Base-by-base conservation (phyloP, 2,329 filamentous ascomycete species). In the Cladosporium colombiae region DNA sequence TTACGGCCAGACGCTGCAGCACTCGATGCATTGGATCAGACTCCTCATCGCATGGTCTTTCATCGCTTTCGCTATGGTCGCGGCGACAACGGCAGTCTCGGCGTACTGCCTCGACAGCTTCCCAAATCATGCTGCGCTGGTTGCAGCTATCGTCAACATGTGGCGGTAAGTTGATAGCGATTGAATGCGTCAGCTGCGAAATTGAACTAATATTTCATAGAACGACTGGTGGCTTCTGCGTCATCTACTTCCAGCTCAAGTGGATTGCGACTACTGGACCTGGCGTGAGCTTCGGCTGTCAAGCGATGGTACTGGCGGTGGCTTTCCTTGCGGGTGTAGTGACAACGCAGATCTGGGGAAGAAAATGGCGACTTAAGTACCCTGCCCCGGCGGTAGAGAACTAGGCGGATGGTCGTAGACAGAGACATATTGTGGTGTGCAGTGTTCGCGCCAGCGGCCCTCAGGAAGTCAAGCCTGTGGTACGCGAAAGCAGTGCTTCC, bases 91-190 rank as follows among this genome's bases (percentile, higher is more conserved):
- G 3, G 73, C 75, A 7, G 72, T 78, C 44, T 76, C 75, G 7
- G 76, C 76, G 16, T 78, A 78, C 67, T 70, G 73, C 3, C 69
- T 78, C 0, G 76, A 78, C 65, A 56, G 37, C 29, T 77, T 76
- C 65, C 75, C 75, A 6, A 71, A 69, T 33, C 75, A 76, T 25
- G 74, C 74, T 52, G 72, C 74, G 7, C 71, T 76, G 35, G 74
- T 75, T 2, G 69, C 71, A 37, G 75, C 74, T n/a, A 71, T 76
- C 65, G 68, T 78, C 59, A 77, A 76, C 64, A 75, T 77, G 61
- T 72, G 75, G 62, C 65, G 76, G 31, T 65, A 55, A 3, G 63
- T 68, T 63, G 6, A 25, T 44, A 21, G 16, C 37, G 31, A 35
- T 3, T 40, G 31, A 23, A 21, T 6, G 4, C 18, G 40, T 21